Conservation (phyloP, 1,284 basidiomycete genomes). For the Stereum hirsutum region DNA sequence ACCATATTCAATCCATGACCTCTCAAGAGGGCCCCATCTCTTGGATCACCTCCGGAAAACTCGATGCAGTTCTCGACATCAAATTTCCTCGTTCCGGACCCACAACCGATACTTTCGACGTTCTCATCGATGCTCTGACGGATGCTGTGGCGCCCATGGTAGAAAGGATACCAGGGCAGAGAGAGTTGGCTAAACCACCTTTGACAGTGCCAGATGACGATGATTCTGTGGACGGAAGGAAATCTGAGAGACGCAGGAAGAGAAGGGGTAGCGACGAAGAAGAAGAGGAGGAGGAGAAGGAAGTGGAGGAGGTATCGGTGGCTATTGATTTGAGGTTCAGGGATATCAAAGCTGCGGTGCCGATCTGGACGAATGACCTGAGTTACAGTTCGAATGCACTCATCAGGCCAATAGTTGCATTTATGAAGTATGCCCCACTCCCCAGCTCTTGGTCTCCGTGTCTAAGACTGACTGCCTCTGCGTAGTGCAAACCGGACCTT, state of each 20-base stretch:
- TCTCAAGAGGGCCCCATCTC: conserved; percentile 85
- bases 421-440: conserved; percentile 76
- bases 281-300: conserved; percentile 27
- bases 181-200: conserved; percentile 81
- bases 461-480: conserved; percentile 10
- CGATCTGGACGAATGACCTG: conserved; percentile 80
- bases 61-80: conserved; percentile 96
- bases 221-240: conserved; percentile 18
- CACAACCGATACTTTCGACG: conserved; percentile 67
- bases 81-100: conserved; percentile 87
- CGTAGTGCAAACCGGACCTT: conserved; percentile 81
- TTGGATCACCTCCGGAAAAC: conserved; percentile 95
- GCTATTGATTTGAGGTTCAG: conserved; percentile 95
- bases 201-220: conserved; percentile 62
- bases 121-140: conserved; percentile 80
- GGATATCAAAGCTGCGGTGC: conserved; percentile 94
- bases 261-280: conserved; percentile 56
- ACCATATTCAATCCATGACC: conserved; percentile 86
- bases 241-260: no score
- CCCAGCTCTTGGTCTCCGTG: conserved; percentile 1
- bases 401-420: conserved; percentile 94
- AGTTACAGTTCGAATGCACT: conserved; percentile 94
- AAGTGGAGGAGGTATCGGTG: conserved; percentile 45
- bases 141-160: conserved; percentile 42
- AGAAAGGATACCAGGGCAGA: conserved; percentile 82